Evolutionary conservation across 2,329 filamentous ascomycete species (phyloP), one percentile per base, ranked within the genome.

Genomic region (Aureobasidium mangrovei): DNA sequence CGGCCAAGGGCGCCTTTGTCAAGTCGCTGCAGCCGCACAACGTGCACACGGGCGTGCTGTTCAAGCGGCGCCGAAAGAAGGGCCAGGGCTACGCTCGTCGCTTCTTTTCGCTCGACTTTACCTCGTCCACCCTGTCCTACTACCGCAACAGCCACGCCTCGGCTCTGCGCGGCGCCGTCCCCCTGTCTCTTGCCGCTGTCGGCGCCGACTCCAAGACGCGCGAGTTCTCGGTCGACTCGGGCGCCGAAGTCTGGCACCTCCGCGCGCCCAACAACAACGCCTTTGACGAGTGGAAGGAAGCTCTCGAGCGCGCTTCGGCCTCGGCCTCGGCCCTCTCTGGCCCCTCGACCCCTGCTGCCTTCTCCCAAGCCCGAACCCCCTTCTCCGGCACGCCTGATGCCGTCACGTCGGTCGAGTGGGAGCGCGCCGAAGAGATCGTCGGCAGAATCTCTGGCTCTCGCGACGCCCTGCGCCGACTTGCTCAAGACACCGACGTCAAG

Each of bases 31-130:
- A 64, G 55, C 65, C 65, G 0, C 59, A 71, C 10, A 82, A 82
- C 10, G 86, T 91, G 61, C 88, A 95, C 66, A 90, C 88, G 0
- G 93, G 93, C 18, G 80, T 86, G 4, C 73, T 98, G 58, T 83
- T 90, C 60, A 98, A 98, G 77, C 84, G 93, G 63, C 82, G 91
- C 60, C 82, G 93, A 56, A 97, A 96, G 79, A 85, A 88, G 72
- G 90, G 91, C 43, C 93, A 97, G 69, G 91, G 91, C 41, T 94
- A 90, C 69, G 93, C 93, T 4, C 82, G 88, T 55, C 82, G 93
- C 36, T 98, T 93, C 76, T 98, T 98, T 72, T 96, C 91, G 0
- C 77, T 98, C 53, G 93, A 98, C 69, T 97, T 91, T 67, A 90
- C 86, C 3, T 91, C 91, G 0, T 95, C 88, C 58, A 97, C 93